Conservation (phyloP, 139 green algal species). For the Protoeuglena noctilucae region DNA sequence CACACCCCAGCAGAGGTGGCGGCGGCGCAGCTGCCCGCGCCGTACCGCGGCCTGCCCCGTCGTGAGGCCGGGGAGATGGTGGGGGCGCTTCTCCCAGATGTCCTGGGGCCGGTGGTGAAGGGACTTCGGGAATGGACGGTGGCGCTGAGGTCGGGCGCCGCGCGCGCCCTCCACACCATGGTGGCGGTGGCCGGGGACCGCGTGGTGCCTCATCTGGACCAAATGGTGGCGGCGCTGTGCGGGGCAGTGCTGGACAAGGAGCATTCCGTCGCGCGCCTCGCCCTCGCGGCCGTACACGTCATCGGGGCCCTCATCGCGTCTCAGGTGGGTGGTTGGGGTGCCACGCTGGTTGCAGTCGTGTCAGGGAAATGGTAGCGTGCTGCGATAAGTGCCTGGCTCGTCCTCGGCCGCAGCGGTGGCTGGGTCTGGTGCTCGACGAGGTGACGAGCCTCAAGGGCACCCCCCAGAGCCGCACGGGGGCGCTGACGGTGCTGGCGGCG, state of each 20-base stretch:
- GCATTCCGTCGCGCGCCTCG: constrained; percentile 17
- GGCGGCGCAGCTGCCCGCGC: not conserved
- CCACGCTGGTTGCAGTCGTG: constrained; percentile 4
- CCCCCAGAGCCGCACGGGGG: no score
- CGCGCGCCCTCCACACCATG: constrained; percentile 18
- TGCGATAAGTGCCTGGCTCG: no score
- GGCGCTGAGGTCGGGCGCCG: not conserved
- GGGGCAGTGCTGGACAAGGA: constrained; percentile 31
- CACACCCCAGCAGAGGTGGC: not conserved
- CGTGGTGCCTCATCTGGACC: constrained; percentile 19
- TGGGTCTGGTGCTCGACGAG: no score
- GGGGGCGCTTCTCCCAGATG: not conserved
- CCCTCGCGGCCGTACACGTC: constrained; percentile 24
- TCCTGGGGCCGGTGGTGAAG: not conserved
- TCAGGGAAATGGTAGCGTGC: no score
- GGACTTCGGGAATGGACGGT: not conserved
- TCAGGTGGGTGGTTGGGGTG: constrained; percentile 33
- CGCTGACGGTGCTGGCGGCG: no score
- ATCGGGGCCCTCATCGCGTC: constrained; percentile 25
- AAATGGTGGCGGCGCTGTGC: constrained; percentile 27
- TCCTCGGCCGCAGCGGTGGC: no score
- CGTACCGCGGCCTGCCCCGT: not conserved
- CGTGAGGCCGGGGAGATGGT: not conserved
- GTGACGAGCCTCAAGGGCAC: no score
- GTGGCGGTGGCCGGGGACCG: constrained; percentile 26